Percentiles rank a stretch among this genome's conserved stretches.
Conservation (phyloP, 1,284 basidiomycete species). For the Marasmius tenuissimus region DNA sequence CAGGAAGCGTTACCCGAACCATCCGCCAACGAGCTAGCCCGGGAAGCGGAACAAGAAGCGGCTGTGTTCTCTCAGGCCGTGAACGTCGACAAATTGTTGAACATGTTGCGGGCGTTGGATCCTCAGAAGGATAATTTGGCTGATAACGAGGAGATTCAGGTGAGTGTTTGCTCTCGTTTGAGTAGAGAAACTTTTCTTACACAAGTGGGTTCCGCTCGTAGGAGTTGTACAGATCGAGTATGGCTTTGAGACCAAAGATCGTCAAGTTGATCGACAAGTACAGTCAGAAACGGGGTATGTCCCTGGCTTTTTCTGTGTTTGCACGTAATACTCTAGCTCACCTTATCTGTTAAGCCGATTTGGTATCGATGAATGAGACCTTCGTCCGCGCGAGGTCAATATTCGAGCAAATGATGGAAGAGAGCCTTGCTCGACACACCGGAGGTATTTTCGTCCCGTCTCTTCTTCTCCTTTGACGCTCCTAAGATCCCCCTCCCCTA, state of each 20-base stretch:
- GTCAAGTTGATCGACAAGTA: constrained; percentile 98
- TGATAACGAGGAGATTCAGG: constrained; percentile 94
- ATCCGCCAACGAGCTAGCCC: constrained; percentile 74
- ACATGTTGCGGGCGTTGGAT: constrained; percentile 79
- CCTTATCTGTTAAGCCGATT: constrained; percentile 55
- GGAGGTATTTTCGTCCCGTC: constrained; percentile 31
- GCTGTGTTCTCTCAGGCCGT: constrained; percentile 82
- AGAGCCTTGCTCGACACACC: constrained; percentile 77
- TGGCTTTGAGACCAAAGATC: constrained; percentile 90
- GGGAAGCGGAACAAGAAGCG: constrained; percentile 89
- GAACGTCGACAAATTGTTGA: constrained; percentile 86
- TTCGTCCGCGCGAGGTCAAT: constrained; percentile 82
- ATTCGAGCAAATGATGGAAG: constrained; percentile 91
- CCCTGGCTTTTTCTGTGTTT: too few species aligned
- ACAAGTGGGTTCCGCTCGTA: constrained; percentile 29
- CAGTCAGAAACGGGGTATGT: constrained; percentile 86
- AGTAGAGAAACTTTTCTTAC: neutral
- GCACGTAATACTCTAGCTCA: constrained; percentile 4
- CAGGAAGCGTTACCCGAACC: constrained; percentile 88
- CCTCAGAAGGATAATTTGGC: constrained; percentile 72
- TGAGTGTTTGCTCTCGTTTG: constrained; percentile 25
- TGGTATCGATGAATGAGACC: constrained; percentile 88
- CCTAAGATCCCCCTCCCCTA: neutral
- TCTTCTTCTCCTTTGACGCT: neutral
- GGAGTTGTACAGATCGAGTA: constrained; percentile 90